A percentile compares a stretch with the other conserved stretches of the same genome.
Conservation (phyloP, 208 protist species). For the Acanthamoeba lenticulata region DNA sequence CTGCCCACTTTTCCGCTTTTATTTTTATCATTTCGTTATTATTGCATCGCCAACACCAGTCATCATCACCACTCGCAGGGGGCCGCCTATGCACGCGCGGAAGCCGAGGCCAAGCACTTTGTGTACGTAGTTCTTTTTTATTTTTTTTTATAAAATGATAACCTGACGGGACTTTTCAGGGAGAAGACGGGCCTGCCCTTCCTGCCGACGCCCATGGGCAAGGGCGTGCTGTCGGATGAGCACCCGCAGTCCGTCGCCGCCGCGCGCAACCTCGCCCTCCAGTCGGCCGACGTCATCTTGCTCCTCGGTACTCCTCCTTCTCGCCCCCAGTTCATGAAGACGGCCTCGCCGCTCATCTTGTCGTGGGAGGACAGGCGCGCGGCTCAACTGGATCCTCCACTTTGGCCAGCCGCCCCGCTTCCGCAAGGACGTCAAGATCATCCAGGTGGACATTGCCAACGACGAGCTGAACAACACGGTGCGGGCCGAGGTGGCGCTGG, state of each 20-base stretch:
- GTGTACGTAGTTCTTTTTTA: slow-evolving; percentile 32
- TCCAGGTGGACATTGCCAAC: slow-evolving; percentile 45
- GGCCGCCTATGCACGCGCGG: slow-evolving; percentile 65
- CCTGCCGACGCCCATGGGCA: slow-evolving; percentile 77
- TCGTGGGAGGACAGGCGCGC: background rate
- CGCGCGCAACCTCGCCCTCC: slow-evolving; percentile 59
- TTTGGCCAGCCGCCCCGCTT: slow-evolving; percentile 73
- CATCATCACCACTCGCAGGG: no score
- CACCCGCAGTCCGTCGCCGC: slow-evolving; percentile 70
- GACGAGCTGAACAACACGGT: slow-evolving; percentile 52
- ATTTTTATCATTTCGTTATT: background rate
- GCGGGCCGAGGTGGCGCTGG: background rate
- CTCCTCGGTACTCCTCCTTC: slow-evolving; percentile 55
- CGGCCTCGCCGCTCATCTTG: background rate
- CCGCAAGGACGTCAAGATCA: slow-evolving; percentile 71
- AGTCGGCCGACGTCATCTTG: slow-evolving; percentile 69
- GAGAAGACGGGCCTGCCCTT: slow-evolving; percentile 74
- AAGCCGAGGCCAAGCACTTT: slow-evolving; percentile 23
- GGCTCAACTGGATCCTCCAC: slow-evolving; percentile 75
- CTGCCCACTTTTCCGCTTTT: background rate
- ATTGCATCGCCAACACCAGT: no score
- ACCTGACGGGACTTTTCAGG: no score
- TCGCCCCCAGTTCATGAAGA: background rate
- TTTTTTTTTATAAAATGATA: no score
- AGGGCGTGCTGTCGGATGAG: slow-evolving; percentile 72